phyloP scores from a whole-genome alignment of 1,139 yeast genomes.

The Saccharomycopsis phalli region DNA sequence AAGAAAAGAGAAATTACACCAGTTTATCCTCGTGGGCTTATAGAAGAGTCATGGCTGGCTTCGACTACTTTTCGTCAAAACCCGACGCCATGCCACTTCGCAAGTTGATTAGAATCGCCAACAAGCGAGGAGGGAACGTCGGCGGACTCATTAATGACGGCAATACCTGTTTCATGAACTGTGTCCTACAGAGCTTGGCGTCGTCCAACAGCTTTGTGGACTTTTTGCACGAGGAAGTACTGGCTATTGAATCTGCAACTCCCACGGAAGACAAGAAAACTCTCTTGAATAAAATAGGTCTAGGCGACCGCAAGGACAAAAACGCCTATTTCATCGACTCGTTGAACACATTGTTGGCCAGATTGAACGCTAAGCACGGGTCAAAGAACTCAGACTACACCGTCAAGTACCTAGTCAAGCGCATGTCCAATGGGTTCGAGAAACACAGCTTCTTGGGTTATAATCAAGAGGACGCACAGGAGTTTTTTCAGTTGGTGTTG shows the following conservation, averaged over 20 bases:
- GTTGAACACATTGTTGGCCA: conserved; percentile 40
- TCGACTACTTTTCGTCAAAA: conserved; percentile 3
- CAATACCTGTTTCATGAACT: conserved; percentile 89
- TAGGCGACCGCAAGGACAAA: conserved; percentile 20
- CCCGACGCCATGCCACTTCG: conserved; percentile 1
- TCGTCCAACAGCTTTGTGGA: conserved; percentile 54
- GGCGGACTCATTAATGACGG: conserved; percentile 89
- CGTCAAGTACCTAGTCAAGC: conserved; percentile 53
- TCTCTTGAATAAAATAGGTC: conserved; percentile 10
- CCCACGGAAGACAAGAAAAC: conserved; percentile 17
- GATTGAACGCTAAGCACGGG: conserved; percentile 47
- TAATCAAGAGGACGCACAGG: conserved; percentile 93
- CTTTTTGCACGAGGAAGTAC: conserved; percentile 43
- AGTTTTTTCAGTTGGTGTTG: conserved; percentile 76
- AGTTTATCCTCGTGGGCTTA: neutral
- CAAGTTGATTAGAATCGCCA: conserved; percentile 1
- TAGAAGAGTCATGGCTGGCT: conserved; percentile 7
- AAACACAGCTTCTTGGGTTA: conserved; percentile 71
- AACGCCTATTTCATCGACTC: conserved; percentile 44
- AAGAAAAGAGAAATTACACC: conserved; percentile 2
- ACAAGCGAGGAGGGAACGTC: conserved; percentile 55
- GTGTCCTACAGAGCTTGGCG: conserved; percentile 76
- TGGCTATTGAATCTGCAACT: conserved; percentile 19
- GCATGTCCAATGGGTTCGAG: conserved; percentile 74
- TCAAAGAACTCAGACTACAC: conserved; percentile 50